A percentile compares a stretch with the other conserved stretches of the same genome.
phyloP scores from a whole-genome alignment of 805 yeast genomes.

The Yarrowia sp. region DNA sequence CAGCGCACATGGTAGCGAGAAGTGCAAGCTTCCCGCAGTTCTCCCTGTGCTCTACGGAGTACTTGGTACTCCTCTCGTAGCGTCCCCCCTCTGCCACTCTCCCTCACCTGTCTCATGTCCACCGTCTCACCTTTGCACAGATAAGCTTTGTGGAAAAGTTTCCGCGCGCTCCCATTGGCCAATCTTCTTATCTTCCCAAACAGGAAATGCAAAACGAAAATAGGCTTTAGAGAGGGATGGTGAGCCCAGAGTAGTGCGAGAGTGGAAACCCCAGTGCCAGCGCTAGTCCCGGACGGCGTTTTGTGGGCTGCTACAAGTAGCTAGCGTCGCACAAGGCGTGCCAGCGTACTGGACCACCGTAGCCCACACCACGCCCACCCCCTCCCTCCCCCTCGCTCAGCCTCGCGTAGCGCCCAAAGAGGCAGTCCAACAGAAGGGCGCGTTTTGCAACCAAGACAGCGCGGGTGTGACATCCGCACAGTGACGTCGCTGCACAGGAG shows the following conservation, averaged over 20 bases:
- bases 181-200: conserved; percentile 28
- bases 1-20: too few relatives aligned
- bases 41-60: too few relatives aligned
- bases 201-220: conserved; percentile 31
- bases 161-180: conserved; percentile 24
- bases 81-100: neutral
- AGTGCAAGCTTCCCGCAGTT: too few relatives aligned
- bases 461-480: neutral
- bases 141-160: neutral
- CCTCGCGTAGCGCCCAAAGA: conserved; percentile 13
- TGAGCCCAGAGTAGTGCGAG: neutral
- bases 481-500: neutral
- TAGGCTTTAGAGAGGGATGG: conserved; percentile 3
- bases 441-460: neutral
- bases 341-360: neutral
- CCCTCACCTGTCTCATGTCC: neutral
- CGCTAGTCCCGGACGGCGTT: neutral
- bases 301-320: too few relatives aligned
- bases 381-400: too few relatives aligned
- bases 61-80: too few relatives aligned
- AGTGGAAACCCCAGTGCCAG: too few relatives aligned
- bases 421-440: neutral
- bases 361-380: too few relatives aligned
- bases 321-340: neutral
- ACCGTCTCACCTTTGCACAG: neutral